Base-by-base conservation (phyloP, 1,284 basidiomycete genomes). In the Pulveroboletus sp. region DNA sequence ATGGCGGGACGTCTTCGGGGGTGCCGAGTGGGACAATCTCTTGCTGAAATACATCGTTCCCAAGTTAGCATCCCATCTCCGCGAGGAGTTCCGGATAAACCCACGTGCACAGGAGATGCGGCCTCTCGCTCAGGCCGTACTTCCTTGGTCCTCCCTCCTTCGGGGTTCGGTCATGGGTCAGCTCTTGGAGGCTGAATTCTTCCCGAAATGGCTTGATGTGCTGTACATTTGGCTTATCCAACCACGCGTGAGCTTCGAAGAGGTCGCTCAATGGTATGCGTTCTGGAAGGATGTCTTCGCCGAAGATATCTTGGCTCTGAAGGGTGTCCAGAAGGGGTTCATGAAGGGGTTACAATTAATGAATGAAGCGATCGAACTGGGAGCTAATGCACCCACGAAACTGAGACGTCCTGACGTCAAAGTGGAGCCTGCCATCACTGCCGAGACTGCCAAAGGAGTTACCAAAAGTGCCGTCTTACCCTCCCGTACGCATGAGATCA, bases 151-250 rank as follows among this genome's bases (percentile, higher is more conserved):
- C 29, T 52, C 72, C 17, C 77, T 93, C 44, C 75, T 99, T 35
- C 86, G 92, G 6, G 73, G 83, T 1, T 87, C 89, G 3, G 83
- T 94, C 58, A 79, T 95, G 60, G 80, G 85, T 3, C 89, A 93
- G 65, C 73, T 98, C 9, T 75, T 98, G 60, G 91, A 95, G 69
- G 80, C 82, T 10, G 93, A 94, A 65, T 96, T 99, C 76, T 97
- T 98, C 81, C 91, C 93, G 3, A 95, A 95, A 68, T 99, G 95
- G 95, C 79, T 99, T 50, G 85, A 93, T 44, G 84, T 91, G n/a
- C 75, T 99, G 39, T 87, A 94, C 66, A 73, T 91, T 42, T 98
- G 95, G 97, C 85, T 99, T 52, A 79, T 87, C 13, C 90, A 93
- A 69, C 87, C 92, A 0, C 80, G 76, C 32, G 88, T 87, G 64